Percentiles rank a stretch among this genome's conserved stretches.
These are phyloP conservation scores for Naganishia antarctica DNA, from an alignment of 768 basidiomycete species.

Conservation along the genomic window DNA sequence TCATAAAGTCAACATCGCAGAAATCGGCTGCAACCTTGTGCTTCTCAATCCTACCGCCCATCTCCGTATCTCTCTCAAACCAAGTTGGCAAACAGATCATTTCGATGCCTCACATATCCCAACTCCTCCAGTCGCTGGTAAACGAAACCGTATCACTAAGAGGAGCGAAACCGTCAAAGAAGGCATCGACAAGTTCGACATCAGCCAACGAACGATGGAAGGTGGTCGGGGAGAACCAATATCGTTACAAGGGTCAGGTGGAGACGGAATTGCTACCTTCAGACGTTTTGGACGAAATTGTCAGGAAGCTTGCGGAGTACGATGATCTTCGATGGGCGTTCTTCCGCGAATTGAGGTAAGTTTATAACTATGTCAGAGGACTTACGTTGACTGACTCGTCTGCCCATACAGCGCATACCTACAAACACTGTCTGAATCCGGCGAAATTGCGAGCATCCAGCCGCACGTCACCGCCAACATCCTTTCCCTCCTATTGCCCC, in stretches of 20 bases:
- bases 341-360: slow-evolving; percentile 46
- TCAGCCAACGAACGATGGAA: slow-evolving; percentile 29
- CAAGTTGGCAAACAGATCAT: slow-evolving; percentile 30
- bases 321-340: slow-evolving; percentile 48
- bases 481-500: slow-evolving; percentile 38
- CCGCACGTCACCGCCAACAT: slow-evolving; percentile 21
- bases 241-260: slow-evolving; percentile 25
- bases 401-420: slow-evolving; percentile 1
- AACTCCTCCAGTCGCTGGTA: slow-evolving; percentile 23
- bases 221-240: slow-evolving; percentile 35
- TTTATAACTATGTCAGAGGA: not conserved
- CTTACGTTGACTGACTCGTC: not conserved
- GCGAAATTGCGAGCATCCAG: not conserved
- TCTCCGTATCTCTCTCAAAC: slow-evolving; percentile 32
- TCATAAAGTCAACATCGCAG: slow-evolving; percentile 18
- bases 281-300: slow-evolving; percentile 40
- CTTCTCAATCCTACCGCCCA: slow-evolving; percentile 36
- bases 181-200: slow-evolving; percentile 1
- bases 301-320: slow-evolving; percentile 44
- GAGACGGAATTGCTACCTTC: slow-evolving; percentile 34
- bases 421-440: slow-evolving; percentile 1
- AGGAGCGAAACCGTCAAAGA: slow-evolving; percentile 30
- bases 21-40: slow-evolving; percentile 37
- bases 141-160: slow-evolving; percentile 33
- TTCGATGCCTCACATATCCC: slow-evolving; percentile 36